phyloP scores from a whole-genome alignment of 1,284 basidiomycete genomes.

The Singerocomus inundabilis region DNA sequence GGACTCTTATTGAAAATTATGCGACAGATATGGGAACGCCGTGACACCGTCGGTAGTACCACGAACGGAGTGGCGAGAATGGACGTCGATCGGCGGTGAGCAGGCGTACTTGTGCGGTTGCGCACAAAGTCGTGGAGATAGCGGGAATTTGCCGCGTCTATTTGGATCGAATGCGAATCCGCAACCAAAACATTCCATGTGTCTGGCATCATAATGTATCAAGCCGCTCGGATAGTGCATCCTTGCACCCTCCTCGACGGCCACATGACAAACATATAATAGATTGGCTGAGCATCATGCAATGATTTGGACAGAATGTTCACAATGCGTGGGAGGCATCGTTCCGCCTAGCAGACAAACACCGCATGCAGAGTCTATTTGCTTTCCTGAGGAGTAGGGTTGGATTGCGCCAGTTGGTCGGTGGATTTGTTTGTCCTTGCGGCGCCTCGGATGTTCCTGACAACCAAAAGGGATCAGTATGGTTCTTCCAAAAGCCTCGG shows the following conservation, averaged over 20 bases:
- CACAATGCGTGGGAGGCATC: not conserved
- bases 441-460: constrained; percentile 13
- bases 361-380: constrained; percentile 9
- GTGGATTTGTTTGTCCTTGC: constrained; percentile 2
- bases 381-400: constrained; percentile 3
- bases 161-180: constrained; percentile 20
- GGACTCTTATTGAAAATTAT: constrained; percentile 13
- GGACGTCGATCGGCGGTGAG: constrained; percentile 34
- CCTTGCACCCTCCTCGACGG: constrained; percentile 11
- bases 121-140: constrained; percentile 27
- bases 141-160: constrained; percentile 25
- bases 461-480: constrained; percentile 4
- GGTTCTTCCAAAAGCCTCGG: not conserved
- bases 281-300: constrained; percentile 1
- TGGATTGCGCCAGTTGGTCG: constrained; percentile 4
- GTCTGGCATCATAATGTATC: constrained; percentile 10
- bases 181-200: constrained; percentile 7
- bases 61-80: constrained; percentile 25
- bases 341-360: not conserved
- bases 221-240: constrained; percentile 13
- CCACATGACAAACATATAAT: constrained; percentile 16
- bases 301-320: not conserved
- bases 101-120: constrained; percentile 5
- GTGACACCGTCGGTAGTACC: constrained; percentile 27
- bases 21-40: constrained; percentile 69